phyloP scores from a whole-genome alignment of 1,284 basidiomycete species.

The Pseudomicrostroma phylloplanum region DNA sequence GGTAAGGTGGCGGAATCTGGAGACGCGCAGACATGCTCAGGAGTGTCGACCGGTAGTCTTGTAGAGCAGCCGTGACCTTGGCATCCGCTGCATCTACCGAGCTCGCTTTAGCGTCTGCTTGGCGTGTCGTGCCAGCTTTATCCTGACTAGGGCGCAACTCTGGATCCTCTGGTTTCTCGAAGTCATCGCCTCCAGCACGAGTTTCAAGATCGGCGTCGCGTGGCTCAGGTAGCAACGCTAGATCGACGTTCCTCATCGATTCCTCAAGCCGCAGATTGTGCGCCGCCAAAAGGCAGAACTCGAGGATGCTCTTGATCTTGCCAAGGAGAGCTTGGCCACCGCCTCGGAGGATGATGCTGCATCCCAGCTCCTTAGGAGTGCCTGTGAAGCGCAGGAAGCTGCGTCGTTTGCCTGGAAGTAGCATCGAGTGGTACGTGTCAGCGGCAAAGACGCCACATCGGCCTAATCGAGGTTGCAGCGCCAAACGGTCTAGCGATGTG shows the following conservation, averaged over 20 bases:
- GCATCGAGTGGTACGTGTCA: slow-evolving; percentile 86
- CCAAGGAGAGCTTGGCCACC: slow-evolving; percentile 71
- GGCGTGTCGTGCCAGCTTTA: too few relatives aligned
- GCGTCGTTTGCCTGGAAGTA: slow-evolving; percentile 65
- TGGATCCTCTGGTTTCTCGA: too few relatives aligned
- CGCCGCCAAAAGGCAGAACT: slow-evolving; percentile 84
- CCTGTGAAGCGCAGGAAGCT: slow-evolving; percentile 86
- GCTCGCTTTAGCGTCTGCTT: too few relatives aligned
- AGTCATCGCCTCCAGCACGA: background rate
- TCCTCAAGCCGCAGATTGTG: slow-evolving; percentile 87
- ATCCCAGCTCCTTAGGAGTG: slow-evolving; percentile 81
- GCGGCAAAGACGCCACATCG: slow-evolving; percentile 81
- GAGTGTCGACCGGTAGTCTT: slow-evolving; percentile 56
- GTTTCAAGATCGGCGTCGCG: background rate
- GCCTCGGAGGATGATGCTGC: slow-evolving; percentile 88
- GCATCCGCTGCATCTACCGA: background rate
- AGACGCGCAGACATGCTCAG: slow-evolving; percentile 85
- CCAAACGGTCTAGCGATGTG: slow-evolving; percentile 88
- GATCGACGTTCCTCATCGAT: background rate
- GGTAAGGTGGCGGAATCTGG: slow-evolving; percentile 79
- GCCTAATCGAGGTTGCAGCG: slow-evolving; percentile 80
- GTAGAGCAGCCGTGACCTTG: background rate
- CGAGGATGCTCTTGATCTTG: slow-evolving; percentile 82
- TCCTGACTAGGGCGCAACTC: too few relatives aligned
- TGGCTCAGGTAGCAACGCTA: slow-evolving; percentile 4